Evolutionary conservation across 2,329 filamentous ascomycete species (phyloP).

Genomic region (Ceratocystis variospora): DNA sequence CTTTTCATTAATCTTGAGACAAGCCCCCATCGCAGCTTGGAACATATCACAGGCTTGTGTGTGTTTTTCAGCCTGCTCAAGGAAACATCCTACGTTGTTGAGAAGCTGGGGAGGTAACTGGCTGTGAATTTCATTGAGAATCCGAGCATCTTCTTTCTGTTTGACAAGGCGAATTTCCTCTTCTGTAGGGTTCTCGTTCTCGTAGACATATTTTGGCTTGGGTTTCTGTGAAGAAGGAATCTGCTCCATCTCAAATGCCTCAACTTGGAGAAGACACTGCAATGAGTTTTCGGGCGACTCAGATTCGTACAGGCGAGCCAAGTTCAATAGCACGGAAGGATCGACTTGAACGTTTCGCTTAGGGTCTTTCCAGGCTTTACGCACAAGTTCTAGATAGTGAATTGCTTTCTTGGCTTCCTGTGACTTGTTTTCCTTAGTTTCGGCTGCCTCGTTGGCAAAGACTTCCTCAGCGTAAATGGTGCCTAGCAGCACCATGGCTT

Average conservation of each 20-base stretch:
- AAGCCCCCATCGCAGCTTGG: conserved; percentile 79
- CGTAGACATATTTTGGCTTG: conserved; percentile 26
- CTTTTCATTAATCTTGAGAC: conserved; percentile 52
- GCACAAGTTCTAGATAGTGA: conserved; percentile 67
- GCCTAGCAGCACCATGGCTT: conserved; percentile 83
- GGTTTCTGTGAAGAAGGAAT: conserved; percentile 38
- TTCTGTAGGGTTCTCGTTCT: background rate
- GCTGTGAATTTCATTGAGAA: conserved; percentile 53
- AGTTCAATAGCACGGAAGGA: conserved; percentile 75
- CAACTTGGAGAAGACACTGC: conserved; percentile 81
- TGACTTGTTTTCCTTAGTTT: conserved; percentile 73
- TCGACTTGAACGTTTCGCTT: conserved; percentile 74
- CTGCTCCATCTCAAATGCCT: conserved; percentile 73
- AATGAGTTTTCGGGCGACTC: conserved; percentile 81
- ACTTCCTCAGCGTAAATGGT: conserved; percentile 91
- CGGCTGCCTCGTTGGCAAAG: conserved; percentile 59
- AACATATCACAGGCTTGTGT: conserved; percentile 74
- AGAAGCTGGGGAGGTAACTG: conserved; percentile 76
- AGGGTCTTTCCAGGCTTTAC: conserved; percentile 79
- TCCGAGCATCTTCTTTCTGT: conserved; percentile 40
- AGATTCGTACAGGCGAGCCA: conserved; percentile 78
- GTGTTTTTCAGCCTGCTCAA: conserved; percentile 75
- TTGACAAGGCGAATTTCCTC: conserved; percentile 5
- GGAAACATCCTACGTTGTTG: conserved; percentile 95
- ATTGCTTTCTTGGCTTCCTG: conserved; percentile 78